Base-by-base conservation (phyloP, 495 filamentous ascomycete genomes). In the Thozetella sp. region DNA sequence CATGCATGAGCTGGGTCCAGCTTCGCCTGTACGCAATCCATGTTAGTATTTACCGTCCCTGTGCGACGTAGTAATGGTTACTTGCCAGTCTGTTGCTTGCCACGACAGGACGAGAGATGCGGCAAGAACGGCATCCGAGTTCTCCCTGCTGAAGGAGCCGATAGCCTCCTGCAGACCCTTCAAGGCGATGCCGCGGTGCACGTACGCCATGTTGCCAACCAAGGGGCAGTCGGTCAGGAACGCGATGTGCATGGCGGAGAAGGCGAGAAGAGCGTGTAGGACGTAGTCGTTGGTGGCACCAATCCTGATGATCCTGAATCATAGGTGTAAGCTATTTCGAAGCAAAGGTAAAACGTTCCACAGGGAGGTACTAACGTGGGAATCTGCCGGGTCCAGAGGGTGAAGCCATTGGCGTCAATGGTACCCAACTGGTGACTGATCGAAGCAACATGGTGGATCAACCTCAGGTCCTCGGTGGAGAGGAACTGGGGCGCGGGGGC, bases 81-180 rank as follows among this genome's bases (percentile, higher is more conserved):
- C 92, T 82, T 80, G 97, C 95, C 93, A 97, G 76, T 98, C 95
- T 63, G 88, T 93, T 59, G 91, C 90, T 77, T 98, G 95, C 96
- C 96, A 99, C 50, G 94, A 94, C 48, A 99, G 80, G 52, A 98
- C 82, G 30, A 97, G 87, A 13, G 93, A 98, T 24, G 95, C 92
- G 54, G 93, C 95, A 25, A 99, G 83, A 57, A 97, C 88, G 34
- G 94, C 92, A 75, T 99, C 94, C 15, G 91, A 93, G 65, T 93
- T 97, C 40, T 88, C 87, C 63, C 83, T 86, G 9, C 92, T 97
- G 74, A 98, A 98, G 23, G 81, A 79, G 26, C 86, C 87, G 62
- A 97, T 93, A 17, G 92, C 92, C 64, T 90, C 88, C 66, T 97
- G 93, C 23, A 98, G 74, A 22, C 96, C 94, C 64, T 91, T 92